Evolutionary conservation across 331 rosid species (phyloP).

Genomic region (Rhamnella rubrinervis): DNA sequence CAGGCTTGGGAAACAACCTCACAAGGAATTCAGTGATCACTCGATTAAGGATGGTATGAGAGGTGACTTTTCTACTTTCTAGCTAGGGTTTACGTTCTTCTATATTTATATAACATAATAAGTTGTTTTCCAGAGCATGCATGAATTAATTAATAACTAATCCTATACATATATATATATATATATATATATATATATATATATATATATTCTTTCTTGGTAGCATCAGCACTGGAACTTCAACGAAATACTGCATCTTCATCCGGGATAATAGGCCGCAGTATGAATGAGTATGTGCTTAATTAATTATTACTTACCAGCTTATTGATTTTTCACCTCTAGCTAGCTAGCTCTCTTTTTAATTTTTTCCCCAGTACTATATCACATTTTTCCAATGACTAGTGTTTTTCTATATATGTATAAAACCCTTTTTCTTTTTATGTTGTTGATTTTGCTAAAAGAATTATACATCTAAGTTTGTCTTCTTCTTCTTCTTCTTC

Average conservation of each 20-base stretch:
- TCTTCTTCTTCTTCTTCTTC: background rate
- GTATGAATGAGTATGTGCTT: constrained; percentile 82
- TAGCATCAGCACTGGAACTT: constrained; percentile 84
- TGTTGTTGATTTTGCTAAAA: background rate
- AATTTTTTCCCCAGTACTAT: background rate
- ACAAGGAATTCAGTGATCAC: constrained; percentile 97
- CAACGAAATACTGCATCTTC: constrained; percentile 85
- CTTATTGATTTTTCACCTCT: background rate
- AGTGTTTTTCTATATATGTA: background rate
- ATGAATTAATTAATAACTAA: background rate
- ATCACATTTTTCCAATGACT: background rate
- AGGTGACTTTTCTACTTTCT: constrained; percentile 58
- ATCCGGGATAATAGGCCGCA: constrained; percentile 83
- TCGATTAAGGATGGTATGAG: constrained; percentile 93
- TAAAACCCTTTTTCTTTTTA: background rate
- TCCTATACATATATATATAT: too few relatives aligned
- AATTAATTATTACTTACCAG: background rate
- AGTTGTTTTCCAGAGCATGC: background rate
- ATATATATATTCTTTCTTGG: constrained; percentile 19
- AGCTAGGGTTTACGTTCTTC: constrained; percentile 40
- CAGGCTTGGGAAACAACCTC: constrained; percentile 99
- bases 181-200: background rate
- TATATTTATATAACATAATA: background rate
- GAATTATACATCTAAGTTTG: constrained; percentile 13
- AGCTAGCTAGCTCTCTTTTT: background rate